Evolutionary conservation across 345 rosid species (phyloP).

Genomic region (Acer saccharum): DNA sequence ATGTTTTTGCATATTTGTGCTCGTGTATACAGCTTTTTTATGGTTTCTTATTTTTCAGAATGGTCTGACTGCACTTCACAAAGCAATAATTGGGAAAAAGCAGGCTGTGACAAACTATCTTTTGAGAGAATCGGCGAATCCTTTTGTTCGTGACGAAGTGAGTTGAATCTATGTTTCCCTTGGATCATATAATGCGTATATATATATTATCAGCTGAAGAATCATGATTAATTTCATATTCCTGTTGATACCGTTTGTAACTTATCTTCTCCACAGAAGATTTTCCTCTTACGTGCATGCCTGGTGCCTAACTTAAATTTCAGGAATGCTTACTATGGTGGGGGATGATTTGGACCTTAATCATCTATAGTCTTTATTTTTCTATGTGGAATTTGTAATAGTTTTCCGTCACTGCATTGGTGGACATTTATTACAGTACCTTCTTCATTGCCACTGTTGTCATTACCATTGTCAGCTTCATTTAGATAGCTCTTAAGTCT

Average conservation of each 20-base stretch:
- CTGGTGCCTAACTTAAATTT: not conserved
- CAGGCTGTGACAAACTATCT: conserved; percentile 82
- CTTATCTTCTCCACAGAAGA: not conserved
- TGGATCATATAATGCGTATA: not conserved
- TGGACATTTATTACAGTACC: too few relatives aligned
- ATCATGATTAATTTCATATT: not conserved
- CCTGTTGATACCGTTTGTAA: not conserved
- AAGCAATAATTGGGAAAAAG: conserved; percentile 80
- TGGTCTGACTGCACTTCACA: conserved; percentile 83
- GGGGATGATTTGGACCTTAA: too few relatives aligned
- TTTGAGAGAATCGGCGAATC: conserved; percentile 88
- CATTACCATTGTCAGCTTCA: not conserved
- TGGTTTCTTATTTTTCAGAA: conserved; percentile 44
- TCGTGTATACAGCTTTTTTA: conserved; percentile 14
- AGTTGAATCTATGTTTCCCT: conserved; percentile 22
- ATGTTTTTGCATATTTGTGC: not conserved
- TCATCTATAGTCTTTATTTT: too few relatives aligned
- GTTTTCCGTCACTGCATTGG: too few relatives aligned
- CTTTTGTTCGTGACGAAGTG: conserved; percentile 77
- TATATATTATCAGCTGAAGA: not conserved
- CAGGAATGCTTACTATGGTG: not conserved
- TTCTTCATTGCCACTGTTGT: not conserved
- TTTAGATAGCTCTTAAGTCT: not conserved
- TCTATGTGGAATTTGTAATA: too few relatives aligned
- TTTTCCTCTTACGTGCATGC: not conserved